Conservation (phyloP, 805 yeast genomes). For the Saturnispora zaruensis region DNA sequence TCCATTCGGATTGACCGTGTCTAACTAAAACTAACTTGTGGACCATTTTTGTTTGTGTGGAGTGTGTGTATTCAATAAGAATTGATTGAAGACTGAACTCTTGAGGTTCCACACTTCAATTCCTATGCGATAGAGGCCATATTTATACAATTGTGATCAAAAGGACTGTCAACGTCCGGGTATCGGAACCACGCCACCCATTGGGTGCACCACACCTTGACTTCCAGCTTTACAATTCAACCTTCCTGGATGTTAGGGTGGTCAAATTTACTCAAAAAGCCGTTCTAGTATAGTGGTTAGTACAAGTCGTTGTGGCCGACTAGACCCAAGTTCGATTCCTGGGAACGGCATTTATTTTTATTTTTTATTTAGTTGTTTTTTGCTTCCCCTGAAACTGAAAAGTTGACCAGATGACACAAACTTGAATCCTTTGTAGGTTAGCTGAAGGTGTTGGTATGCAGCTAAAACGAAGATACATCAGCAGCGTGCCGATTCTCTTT, state of each 20-base stretch:
- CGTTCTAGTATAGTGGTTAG: slow-evolving; percentile 4
- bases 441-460: neutral
- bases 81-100: neutral
- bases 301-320: slow-evolving; percentile 5
- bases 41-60: slow-evolving; percentile 19
- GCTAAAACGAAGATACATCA: neutral
- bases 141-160: neutral
- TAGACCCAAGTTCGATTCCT: slow-evolving; percentile 4
- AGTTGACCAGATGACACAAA: neutral
- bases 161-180: slow-evolving; percentile 3
- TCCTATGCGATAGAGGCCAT: neutral
- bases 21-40: slow-evolving; percentile 80
- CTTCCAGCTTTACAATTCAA: neutral
- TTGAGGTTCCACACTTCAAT: too few species aligned
- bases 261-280: neutral
- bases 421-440: neutral
- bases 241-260: neutral
- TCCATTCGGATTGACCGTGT: slow-evolving; percentile 99
- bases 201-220: neutral
- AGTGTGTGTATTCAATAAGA: neutral
- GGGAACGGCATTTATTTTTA: neutral
- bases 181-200: slow-evolving; percentile 1
- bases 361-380: neutral
- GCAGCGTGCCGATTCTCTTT: neutral
- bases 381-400: neutral